A percentile compares a stretch with the other conserved stretches of the same genome.
phyloP scores from a whole-genome alignment of 2,329 filamentous ascomycete species.

The Akanthomyces lecanii region DNA sequence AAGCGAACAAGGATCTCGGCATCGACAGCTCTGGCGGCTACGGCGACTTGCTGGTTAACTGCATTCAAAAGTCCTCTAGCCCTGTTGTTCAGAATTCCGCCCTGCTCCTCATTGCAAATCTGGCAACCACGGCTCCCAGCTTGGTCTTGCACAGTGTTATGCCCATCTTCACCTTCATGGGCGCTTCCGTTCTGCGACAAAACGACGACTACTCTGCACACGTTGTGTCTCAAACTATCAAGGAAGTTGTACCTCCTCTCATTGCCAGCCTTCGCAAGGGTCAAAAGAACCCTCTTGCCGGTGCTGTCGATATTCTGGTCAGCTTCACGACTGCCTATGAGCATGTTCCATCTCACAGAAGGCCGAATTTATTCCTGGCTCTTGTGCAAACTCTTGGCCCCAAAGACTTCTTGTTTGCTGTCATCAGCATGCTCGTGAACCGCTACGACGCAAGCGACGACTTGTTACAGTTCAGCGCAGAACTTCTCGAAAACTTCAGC shows the following conservation, averaged over 20 bases:
- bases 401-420: conserved; percentile 80
- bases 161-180: conserved; percentile 99
- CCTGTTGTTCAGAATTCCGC: conserved; percentile 92
- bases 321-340: conserved; percentile 97
- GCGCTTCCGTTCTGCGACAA: conserved; percentile 82
- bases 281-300: conserved; percentile 71
- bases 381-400: conserved; percentile 81
- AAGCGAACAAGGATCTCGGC: conserved; percentile 54
- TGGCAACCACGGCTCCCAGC: conserved; percentile 85
- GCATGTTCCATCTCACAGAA: conserved; percentile 84
- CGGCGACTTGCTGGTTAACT: conserved; percentile 87
- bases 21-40: conserved; percentile 78
- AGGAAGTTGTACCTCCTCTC: conserved; percentile 86
- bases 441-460: conserved; percentile 75
- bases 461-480: conserved; percentile 69
- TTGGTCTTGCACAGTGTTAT: conserved; percentile 94
- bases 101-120: conserved; percentile 77
- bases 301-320: conserved; percentile 83
- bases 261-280: conserved; percentile 80
- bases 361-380: conserved; percentile 77
- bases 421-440: conserved; percentile 86
- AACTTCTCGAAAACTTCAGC: conserved; percentile 68
- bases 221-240: conserved; percentile 92
- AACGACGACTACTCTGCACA: conserved; percentile 96
- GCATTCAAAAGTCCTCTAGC: conserved; percentile 85